phyloP scores from a whole-genome alignment of 2,329 filamentous ascomycete genomes.

The Zymoseptoria ardabiliae region DNA sequence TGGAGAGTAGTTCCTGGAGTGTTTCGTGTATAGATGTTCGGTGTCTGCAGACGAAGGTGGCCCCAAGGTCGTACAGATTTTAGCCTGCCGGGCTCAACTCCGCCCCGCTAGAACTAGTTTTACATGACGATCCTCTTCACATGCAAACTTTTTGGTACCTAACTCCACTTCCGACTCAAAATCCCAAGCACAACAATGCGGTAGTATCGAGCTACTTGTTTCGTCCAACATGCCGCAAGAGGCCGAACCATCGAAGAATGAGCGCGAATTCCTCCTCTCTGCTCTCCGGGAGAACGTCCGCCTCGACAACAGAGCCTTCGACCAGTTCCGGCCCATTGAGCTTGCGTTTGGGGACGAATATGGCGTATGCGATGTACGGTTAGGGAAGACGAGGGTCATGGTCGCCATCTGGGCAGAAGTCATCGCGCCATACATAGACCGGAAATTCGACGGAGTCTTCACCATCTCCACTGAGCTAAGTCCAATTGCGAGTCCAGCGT shows the following conservation, averaged over 20 bases:
- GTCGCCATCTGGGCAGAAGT: constrained; percentile 85
- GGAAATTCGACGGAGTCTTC: constrained; percentile 93
- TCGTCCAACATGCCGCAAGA: constrained; percentile 71
- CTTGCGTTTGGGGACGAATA: constrained; percentile 84
- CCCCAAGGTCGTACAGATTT: background rate
- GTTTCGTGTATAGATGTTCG: background rate
- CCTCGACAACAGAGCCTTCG: constrained; percentile 73
- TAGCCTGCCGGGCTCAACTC: background rate
- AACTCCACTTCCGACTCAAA: background rate
- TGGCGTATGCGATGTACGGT: constrained; percentile 76
- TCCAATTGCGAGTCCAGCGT: constrained; percentile 84
- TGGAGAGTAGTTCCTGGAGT: constrained; percentile 16
- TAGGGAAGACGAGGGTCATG: constrained; percentile 87
- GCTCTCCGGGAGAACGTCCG: constrained; percentile 75
- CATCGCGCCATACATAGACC: constrained; percentile 73
- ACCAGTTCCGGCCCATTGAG: constrained; percentile 70
- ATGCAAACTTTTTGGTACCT: background rate
- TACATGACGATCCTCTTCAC: constrained; percentile 3
- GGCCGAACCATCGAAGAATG: constrained; percentile 80
- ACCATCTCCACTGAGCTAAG: constrained; percentile 85
- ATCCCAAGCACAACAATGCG: background rate
- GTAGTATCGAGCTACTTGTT: background rate
- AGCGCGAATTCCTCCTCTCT: constrained; percentile 77
- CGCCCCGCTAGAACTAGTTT: background rate
- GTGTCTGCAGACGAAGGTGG: background rate